Conservation (phyloP, 192 early-diverging fungal species). For the Neocallimastix lanati region DNA sequence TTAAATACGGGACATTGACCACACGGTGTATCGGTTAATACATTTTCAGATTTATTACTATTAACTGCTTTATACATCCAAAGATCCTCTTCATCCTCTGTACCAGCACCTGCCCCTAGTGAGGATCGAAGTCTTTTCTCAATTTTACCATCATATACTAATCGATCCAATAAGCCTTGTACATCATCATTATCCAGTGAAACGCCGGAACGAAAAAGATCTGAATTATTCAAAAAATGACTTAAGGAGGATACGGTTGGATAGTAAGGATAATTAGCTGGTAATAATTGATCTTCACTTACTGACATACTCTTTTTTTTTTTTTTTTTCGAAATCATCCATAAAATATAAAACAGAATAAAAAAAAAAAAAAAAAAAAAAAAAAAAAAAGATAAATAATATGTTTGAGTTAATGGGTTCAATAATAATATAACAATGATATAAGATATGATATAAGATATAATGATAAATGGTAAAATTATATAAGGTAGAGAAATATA, state of each 20-base stretch:
- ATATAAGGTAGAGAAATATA: too few species aligned
- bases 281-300: conserved; percentile 32
- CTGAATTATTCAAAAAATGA: conserved; percentile 46
- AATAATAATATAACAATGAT: too few species aligned
- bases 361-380: too few species aligned
- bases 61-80: conserved; percentile 56
- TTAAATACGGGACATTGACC: conserved; percentile 70
- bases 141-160: conserved; percentile 74
- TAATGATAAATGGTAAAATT: too few species aligned
- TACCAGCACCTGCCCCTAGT: conserved; percentile 9
- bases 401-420: too few species aligned
- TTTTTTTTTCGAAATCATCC: too few species aligned
- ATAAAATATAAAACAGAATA: too few species aligned
- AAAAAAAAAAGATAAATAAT: too few species aligned
- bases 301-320: conserved; percentile 6
- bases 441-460: too few species aligned
- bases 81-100: conserved; percentile 15
- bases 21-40: conserved; percentile 66
- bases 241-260: conserved; percentile 51
- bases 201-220: conserved; percentile 56
- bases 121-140: conserved; percentile 37
- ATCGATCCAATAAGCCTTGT: conserved; percentile 56
- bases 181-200: conserved; percentile 37
- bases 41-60: conserved; percentile 19
- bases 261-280: conserved; percentile 43